Base-by-base conservation (phyloP, 1,284 basidiomycete species). In the Blastosporella zonata region DNA sequence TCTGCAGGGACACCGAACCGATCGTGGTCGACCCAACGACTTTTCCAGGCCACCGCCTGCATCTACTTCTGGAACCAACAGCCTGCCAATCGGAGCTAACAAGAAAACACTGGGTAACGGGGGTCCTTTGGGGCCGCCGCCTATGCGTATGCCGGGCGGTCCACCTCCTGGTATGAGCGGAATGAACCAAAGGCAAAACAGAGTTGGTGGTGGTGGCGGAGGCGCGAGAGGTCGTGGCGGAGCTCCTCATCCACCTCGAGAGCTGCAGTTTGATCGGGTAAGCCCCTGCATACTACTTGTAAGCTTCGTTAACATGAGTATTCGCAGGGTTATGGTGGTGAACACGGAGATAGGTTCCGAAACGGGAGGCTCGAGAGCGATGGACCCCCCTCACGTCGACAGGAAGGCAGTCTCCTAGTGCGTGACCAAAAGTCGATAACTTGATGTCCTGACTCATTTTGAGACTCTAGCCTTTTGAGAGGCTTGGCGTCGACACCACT, bases 11-110 rank as follows among this genome's bases (percentile, higher is more conserved):
- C 58, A 52, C 27, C 55, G 49, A 49, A n/a, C n/a, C n/a, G 52
- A 53, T 31, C 54, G 54, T 44, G 53, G 49, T 7, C 53, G 56
- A 17, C 25, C 39, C 6, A 47, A 34, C 18, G 56, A 57, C 12
- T 50, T 50, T 37, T 7, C 44, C n/a, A 47, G 49, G 13, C 50
- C 46, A 35, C 55, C 55, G 5, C 48, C 59, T 33, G 48, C 51
- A 17, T 56, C 49, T 49, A 47, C 54, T 10, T 65, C 67, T 44
- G 68, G 69, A 6, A 64, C 67, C 1, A 72, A 73, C 45, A 68
- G 61, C 29, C 60, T 70, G 23, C 70, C 70, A 0, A 67, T 73
- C 23, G 68, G 67, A 8, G 59, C 40, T 38, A 47, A 47, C 2
- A 49, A 47, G 41, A 55, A 47, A 47, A 22, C 21, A 8, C 4